Evolutionary conservation across 1,284 basidiomycete species (phyloP).

Genomic region (Trichosporon ovoides): DNA sequence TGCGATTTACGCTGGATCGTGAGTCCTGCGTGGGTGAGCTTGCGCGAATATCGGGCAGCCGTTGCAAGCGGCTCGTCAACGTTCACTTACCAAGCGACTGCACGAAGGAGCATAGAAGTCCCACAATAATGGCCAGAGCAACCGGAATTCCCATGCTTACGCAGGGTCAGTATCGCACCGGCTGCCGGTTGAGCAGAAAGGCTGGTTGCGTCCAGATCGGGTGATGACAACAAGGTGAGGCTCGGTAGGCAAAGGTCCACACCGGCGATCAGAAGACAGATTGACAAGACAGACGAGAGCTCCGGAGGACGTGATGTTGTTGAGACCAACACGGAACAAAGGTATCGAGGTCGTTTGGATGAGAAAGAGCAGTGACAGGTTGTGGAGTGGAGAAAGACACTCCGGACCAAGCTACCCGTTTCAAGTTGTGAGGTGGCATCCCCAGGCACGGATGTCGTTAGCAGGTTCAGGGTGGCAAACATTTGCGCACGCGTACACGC

Average conservation of each 20-base stretch:
- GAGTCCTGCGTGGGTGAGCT: constrained; percentile 54
- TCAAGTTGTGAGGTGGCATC: constrained; percentile 1
- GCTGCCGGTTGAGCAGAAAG: no score
- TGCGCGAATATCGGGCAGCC: neutral
- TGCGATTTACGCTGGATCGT: constrained; percentile 95
- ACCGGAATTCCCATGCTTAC: constrained; percentile 51
- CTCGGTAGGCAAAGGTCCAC: no score
- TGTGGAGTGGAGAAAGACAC: no score
- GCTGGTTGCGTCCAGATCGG: no score
- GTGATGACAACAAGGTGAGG: no score
- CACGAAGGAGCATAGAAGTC: constrained; percentile 79
- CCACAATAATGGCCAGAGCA: constrained; percentile 61
- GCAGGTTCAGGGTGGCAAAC: constrained; percentile 2
- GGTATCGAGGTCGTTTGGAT: no score
- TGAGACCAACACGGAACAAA: no score
- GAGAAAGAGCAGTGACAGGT: no score
- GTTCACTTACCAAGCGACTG: constrained; percentile 64
- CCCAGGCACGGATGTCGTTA: neutral
- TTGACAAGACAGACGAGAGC: no score
- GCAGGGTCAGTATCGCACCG: no score
- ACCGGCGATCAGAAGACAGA: no score
- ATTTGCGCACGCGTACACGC: neutral
- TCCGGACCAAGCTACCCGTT: neutral
- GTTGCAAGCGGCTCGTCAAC: neutral
- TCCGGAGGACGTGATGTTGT: no score